These are phyloP conservation scores for Comarum palustre DNA, from an alignment of 306 rosid species.

Conservation along the genomic window DNA sequence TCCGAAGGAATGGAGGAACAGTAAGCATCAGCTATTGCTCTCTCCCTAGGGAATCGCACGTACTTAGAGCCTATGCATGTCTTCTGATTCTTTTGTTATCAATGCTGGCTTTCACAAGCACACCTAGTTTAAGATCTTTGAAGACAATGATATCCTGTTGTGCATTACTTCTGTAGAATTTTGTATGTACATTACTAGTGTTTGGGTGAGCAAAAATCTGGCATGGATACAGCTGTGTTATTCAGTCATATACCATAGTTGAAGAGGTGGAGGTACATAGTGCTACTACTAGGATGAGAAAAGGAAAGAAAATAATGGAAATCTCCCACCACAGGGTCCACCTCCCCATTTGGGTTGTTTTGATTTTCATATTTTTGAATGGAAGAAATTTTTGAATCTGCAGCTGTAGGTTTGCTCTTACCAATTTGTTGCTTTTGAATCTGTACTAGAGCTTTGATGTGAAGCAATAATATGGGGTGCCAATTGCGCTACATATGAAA, in stretches of 20 bases:
- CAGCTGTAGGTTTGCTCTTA: neutral
- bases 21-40: constrained; percentile 59
- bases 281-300: neutral
- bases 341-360: neutral
- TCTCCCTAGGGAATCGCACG: constrained; percentile 59
- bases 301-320: neutral
- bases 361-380: neutral
- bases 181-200: constrained; percentile 2
- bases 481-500: neutral
- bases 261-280: neutral
- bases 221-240: neutral
- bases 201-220: neutral
- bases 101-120: constrained; percentile 16
- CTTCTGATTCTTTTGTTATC: constrained; percentile 30
- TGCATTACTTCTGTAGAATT: neutral
- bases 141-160: constrained; percentile 11
- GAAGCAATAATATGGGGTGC: neutral
- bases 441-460: neutral
- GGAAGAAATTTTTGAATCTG: neutral
- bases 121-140: constrained; percentile 19
- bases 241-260: neutral
- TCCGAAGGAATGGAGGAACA: constrained; percentile 44
- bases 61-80: constrained; percentile 36
- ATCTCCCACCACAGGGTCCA: neutral
- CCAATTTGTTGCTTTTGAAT: neutral